Evolutionary conservation across 2,329 filamentous ascomycete species (phyloP).

Genomic region (Ophiosphaerella herpotricha): DNA sequence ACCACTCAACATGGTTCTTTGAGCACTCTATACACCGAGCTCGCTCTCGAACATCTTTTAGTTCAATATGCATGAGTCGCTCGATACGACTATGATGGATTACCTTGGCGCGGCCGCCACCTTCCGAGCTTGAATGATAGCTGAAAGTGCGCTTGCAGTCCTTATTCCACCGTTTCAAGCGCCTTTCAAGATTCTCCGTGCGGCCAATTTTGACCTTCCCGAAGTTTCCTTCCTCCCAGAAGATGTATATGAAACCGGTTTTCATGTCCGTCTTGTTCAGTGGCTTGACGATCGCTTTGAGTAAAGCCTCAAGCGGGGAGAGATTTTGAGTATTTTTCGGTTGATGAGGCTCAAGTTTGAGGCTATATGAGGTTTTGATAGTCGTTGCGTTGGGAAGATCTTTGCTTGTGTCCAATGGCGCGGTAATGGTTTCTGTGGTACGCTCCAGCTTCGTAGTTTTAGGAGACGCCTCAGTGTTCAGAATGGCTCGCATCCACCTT

Average conservation of each 20-base stretch:
- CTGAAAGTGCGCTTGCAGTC: slow-evolving; percentile 10
- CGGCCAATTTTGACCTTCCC: slow-evolving; percentile 22
- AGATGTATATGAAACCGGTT: slow-evolving; percentile 19
- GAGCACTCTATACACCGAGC: slow-evolving; percentile 73
- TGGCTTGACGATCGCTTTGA: neutral
- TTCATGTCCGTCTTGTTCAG: slow-evolving; percentile 5
- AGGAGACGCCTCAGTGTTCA: too few species aligned
- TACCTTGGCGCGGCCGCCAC: too few species aligned
- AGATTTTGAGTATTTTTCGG: neutral
- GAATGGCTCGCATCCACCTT: too few species aligned
- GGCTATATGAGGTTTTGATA: neutral
- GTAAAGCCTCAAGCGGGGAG: neutral
- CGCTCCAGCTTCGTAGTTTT: too few species aligned
- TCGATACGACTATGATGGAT: slow-evolving; percentile 65
- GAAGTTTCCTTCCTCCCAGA: slow-evolving; percentile 16
- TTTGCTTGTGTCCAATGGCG: too few species aligned
- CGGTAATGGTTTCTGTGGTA: too few species aligned
- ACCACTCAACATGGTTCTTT: slow-evolving; percentile 86
- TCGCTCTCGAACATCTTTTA: slow-evolving; percentile 61
- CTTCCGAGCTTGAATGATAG: slow-evolving; percentile 2
- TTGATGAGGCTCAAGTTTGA: neutral
- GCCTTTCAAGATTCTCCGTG: slow-evolving; percentile 8
- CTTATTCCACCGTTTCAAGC: slow-evolving; percentile 13
- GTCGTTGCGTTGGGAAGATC: too few species aligned
- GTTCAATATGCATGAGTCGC: slow-evolving; percentile 81